Evolutionary conservation across 805 yeast genomes (phyloP).

Genomic region (Hemisphaericaspora nanyangensis): DNA sequence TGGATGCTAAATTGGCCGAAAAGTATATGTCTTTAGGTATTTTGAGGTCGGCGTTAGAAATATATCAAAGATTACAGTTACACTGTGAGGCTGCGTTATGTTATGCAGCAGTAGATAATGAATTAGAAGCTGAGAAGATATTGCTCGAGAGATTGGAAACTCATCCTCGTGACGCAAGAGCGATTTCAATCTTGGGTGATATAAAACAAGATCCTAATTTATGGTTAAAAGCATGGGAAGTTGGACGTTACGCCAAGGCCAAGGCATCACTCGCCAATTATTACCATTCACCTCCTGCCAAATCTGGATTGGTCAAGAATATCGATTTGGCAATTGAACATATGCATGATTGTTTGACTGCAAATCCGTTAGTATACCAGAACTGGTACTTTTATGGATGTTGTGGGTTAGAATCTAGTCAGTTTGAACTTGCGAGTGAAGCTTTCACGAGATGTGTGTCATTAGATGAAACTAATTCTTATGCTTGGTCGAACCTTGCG

Average conservation of each 20-base stretch:
- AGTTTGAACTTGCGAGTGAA: constrained; percentile 77
- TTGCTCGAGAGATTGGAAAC: constrained; percentile 49
- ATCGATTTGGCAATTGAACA: constrained; percentile 55
- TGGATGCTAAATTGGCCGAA: constrained; percentile 82
- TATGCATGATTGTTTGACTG: constrained; percentile 68
- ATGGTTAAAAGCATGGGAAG: constrained; percentile 87
- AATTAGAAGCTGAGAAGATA: constrained; percentile 57
- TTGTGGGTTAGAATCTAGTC: constrained; percentile 69
- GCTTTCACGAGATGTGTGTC: constrained; percentile 91
- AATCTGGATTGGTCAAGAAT: constrained; percentile 50
- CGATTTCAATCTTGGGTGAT: constrained; percentile 82
- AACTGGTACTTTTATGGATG: constrained; percentile 95
- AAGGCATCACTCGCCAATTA: constrained; percentile 77
- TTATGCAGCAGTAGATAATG: constrained; percentile 80
- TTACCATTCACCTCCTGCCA: constrained; percentile 62
- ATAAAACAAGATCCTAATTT: constrained; percentile 66
- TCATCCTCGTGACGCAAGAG: constrained; percentile 76
- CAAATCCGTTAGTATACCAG: constrained; percentile 69
- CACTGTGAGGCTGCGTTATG: constrained; percentile 86
- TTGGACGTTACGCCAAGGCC: constrained; percentile 80
- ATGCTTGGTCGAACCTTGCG: constrained; percentile 90
- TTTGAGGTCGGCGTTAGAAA: constrained; percentile 80
- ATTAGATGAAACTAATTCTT: constrained; percentile 72
- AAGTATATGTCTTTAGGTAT: constrained; percentile 83
- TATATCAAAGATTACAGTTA: constrained; percentile 75